Evolutionary conservation across 2,329 filamentous ascomycete species (phyloP).

Genomic region (Cytospora mali): DNA sequence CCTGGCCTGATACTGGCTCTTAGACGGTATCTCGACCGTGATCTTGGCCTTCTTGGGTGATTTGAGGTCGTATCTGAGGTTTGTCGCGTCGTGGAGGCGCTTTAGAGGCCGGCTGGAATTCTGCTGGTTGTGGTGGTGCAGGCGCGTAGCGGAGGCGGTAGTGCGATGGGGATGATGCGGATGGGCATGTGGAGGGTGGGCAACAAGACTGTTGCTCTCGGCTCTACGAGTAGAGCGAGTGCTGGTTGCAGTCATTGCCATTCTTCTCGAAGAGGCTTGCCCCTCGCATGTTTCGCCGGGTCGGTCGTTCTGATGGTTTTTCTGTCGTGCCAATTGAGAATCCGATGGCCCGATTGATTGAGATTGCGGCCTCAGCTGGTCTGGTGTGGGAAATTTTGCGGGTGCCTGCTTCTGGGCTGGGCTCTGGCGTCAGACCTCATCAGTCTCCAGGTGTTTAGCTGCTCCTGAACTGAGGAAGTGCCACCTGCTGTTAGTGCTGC

Average conservation of each 20-base stretch:
- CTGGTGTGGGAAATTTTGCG: conserved; percentile 24
- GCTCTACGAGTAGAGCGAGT: conserved; percentile 31
- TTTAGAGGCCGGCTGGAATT: conserved; percentile 28
- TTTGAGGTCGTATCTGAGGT: conserved; percentile 28
- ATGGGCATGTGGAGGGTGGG: conserved; percentile 21
- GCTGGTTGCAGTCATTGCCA: conserved; percentile 31
- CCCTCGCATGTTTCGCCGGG: conserved; percentile 26
- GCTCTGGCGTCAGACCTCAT: conserved; percentile 22
- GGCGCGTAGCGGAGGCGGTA: conserved; percentile 26
- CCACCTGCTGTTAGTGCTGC: neutral
- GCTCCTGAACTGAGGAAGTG: neutral
- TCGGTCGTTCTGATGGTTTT: conserved; percentile 20
- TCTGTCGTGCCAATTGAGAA: conserved; percentile 22
- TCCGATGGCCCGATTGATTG: conserved; percentile 22
- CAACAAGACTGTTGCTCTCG: conserved; percentile 26
- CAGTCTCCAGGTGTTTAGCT: conserved; percentile 1
- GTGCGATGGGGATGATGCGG: conserved; percentile 19
- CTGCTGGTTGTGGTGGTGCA: conserved; percentile 23
- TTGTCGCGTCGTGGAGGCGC: conserved; percentile 29
- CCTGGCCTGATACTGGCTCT: conserved; percentile 28
- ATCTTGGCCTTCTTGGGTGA: conserved; percentile 28
- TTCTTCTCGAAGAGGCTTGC: conserved; percentile 23
- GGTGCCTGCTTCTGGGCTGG: conserved; percentile 23
- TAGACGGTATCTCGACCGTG: conserved; percentile 28
- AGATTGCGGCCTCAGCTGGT: conserved; percentile 17